A percentile compares a stretch with the other conserved stretches of the same genome.
phyloP scores from a whole-genome alignment of 208 protist species.

The Trypanosoma congolense region DNA sequence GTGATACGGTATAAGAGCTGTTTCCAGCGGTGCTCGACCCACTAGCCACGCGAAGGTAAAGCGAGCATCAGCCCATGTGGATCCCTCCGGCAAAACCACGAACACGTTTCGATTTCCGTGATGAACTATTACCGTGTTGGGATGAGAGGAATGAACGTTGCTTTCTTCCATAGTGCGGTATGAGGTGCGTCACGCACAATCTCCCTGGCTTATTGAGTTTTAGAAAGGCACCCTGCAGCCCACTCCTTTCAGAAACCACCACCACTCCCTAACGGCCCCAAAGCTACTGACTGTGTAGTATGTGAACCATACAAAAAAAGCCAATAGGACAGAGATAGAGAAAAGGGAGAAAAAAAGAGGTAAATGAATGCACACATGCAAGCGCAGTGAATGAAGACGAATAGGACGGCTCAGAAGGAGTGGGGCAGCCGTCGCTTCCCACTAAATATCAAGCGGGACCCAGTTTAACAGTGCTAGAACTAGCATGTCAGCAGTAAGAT shows the following conservation, averaged over 20 bases:
- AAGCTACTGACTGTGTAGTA: too few species aligned
- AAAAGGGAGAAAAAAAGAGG: conserved; percentile 25
- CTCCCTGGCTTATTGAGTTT: too few species aligned
- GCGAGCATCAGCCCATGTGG: conserved; percentile 20
- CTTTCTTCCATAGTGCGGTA: conserved; percentile 25
- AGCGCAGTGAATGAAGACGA: background rate
- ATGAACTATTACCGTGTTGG: conserved; percentile 18
- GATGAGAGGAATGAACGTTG: conserved; percentile 20
- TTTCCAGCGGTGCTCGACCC: conserved; percentile 1
- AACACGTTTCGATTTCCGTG: conserved; percentile 10
- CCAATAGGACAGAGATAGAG: conserved; percentile 1
- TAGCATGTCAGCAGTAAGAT: too few species aligned
- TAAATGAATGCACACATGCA: conserved; percentile 4
- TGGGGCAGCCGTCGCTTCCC: too few species aligned
- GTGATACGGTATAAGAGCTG: background rate
- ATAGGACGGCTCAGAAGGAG: background rate
- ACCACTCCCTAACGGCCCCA: too few species aligned
- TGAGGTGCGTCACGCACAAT: too few species aligned
- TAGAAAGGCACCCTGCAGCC: too few species aligned
- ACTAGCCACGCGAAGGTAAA: conserved; percentile 11
- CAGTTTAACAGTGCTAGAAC: too few species aligned
- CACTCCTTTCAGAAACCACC: too few species aligned
- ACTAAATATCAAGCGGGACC: too few species aligned
- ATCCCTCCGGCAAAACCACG: conserved; percentile 11
- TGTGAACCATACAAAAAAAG: conserved; percentile 9